A percentile compares a stretch with the other conserved stretches of the same genome.
Conservation (phyloP, 2,329 filamentous ascomycete genomes). For the Colletotrichum destructivum region DNA sequence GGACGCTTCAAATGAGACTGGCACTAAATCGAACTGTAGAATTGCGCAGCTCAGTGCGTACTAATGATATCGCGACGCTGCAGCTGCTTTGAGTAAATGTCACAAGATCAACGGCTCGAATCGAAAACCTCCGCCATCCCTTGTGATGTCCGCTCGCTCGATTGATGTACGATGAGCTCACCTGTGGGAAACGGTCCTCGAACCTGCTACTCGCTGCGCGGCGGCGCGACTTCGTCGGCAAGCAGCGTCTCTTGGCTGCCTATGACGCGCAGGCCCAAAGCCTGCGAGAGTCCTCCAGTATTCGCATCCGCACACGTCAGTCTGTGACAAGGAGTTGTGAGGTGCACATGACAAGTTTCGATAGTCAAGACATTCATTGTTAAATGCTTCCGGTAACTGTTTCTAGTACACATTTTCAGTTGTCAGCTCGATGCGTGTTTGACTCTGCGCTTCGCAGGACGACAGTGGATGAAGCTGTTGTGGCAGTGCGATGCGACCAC, state of each 20-base stretch:
- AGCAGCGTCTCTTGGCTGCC: background rate
- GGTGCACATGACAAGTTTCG: background rate
- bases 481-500: too few species aligned
- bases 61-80: background rate
- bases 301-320: constrained; percentile 15
- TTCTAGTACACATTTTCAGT: too few species aligned
- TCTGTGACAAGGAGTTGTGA: background rate
- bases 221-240: background rate
- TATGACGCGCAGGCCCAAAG: background rate
- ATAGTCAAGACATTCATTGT: background rate
- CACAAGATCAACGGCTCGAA: background rate
- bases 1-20: background rate
- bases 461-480: too few species aligned
- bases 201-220: constrained; percentile 11
- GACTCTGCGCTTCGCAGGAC: too few species aligned
- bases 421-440: too few species aligned
- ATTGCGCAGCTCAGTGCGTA: background rate
- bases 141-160: background rate
- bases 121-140: constrained; percentile 10
- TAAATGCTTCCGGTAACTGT: background rate
- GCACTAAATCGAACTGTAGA: background rate
- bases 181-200: background rate
- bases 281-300: background rate
- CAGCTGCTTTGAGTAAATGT: background rate
- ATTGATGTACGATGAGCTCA: too few species aligned